Percentiles rank a stretch among this genome's conserved stretches.
phyloP scores from a whole-genome alignment of 371 early-diverging fungal genomes.

The Mucor saturninus region DNA sequence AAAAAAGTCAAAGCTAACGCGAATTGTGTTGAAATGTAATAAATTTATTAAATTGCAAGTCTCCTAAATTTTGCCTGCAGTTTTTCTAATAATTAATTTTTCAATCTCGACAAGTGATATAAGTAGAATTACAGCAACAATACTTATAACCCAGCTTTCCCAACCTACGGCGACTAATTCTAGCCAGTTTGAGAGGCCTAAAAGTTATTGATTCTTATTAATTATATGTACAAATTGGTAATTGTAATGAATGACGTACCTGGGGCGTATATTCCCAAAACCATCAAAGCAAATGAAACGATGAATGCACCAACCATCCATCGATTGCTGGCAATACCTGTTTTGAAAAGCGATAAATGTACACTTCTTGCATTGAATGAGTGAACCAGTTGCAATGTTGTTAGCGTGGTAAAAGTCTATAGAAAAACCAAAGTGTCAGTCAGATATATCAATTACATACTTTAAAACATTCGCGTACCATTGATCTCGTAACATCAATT shows the following conservation, averaged over 20 bases:
- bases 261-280: conserved; percentile 81
- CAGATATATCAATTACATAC: not conserved
- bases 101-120: conserved; percentile 70
- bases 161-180: conserved; percentile 68
- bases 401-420: conserved; percentile 79
- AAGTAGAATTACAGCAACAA: conserved; percentile 70
- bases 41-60: no score
- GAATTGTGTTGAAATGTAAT: no score
- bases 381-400: conserved; percentile 81
- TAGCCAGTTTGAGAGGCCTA: conserved; percentile 58
- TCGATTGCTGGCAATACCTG: conserved; percentile 71
- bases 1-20: no score
- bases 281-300: conserved; percentile 66
- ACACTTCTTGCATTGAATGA: conserved; percentile 80
- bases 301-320: conserved; percentile 81
- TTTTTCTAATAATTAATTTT: conserved; percentile 57
- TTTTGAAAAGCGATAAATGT: conserved; percentile 68
- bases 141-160: conserved; percentile 78
- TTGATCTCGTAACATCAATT: conserved; percentile 25
- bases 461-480: conserved; percentile 11
- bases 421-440: conserved; percentile 2
- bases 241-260: conserved; percentile 32
- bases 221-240: not conserved
- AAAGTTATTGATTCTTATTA: not conserved
- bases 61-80: not conserved